Conservation (phyloP, 805 yeast species). For the Starmerella bombi region DNA sequence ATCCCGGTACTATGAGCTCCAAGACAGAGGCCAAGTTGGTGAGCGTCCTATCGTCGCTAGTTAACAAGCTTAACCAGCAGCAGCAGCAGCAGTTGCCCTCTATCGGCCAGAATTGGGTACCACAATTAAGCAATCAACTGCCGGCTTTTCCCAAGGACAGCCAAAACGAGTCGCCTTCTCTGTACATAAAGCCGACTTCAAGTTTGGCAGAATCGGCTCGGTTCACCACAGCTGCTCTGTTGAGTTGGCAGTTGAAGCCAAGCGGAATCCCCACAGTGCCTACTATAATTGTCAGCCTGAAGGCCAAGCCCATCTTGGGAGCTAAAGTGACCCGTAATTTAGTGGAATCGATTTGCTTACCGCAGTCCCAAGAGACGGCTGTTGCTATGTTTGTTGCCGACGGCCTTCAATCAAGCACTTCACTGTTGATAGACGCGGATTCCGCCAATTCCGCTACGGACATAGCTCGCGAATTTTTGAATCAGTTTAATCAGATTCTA, state of each 20-base stretch:
- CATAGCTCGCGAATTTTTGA: conserved; percentile 4
- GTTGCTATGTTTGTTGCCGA: conserved; percentile 14
- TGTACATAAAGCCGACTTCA: background rate
- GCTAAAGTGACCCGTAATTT: conserved; percentile 1
- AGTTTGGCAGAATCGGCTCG: conserved; percentile 5
- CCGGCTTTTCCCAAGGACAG: background rate
- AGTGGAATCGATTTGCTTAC: conserved; percentile 4
- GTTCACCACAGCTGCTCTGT: background rate
- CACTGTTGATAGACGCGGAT: conserved; percentile 2
- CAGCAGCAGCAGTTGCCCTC: background rate
- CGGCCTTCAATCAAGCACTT: conserved; percentile 5
- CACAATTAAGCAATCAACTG: background rate
- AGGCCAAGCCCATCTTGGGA: conserved; percentile 13
- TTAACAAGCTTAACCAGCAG: background rate
- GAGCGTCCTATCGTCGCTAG: conserved; percentile 1
- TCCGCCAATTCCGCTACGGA: background rate
- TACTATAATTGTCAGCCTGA: background rate
- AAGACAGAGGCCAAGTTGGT: background rate
- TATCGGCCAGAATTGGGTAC: background rate
- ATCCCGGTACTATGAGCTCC: too few relatives aligned
- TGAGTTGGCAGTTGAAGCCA: conserved; percentile 16
- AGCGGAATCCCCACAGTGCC: conserved; percentile 16
- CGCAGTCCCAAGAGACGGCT: conserved; percentile 6
- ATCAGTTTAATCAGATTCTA: background rate
- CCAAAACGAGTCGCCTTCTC: background rate